Percentiles rank a stretch among this genome's conserved stretches.
Evolutionary conservation across 2,329 filamentous ascomycete species (phyloP).

Genomic region (Coniochaeta sp.): DNA sequence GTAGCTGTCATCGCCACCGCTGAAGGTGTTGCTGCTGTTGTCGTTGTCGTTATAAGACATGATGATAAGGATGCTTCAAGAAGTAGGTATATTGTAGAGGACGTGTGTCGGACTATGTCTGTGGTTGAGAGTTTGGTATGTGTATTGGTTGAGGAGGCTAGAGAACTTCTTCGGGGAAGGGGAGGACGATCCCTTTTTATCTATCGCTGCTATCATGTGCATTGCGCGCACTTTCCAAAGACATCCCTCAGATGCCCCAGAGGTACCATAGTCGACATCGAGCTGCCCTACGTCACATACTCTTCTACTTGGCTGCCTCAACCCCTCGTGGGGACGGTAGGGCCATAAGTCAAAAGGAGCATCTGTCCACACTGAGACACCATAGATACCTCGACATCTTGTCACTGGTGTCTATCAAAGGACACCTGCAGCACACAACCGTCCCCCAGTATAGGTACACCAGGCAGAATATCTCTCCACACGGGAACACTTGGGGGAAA

Average conservation of each 20-base stretch:
- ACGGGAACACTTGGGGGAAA: too few species aligned
- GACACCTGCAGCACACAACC: neutral
- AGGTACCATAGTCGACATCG: neutral
- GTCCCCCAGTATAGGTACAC: neutral
- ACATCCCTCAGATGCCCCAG: neutral
- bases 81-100: neutral
- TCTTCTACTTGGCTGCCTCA: neutral
- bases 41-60: conserved; percentile 43
- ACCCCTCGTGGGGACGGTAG: too few species aligned
- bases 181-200: neutral
- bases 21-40: conserved; percentile 23
- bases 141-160: neutral
- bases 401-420: neutral
- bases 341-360: too few species aligned
- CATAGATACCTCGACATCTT: neutral
- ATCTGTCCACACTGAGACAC: neutral
- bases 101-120: neutral
- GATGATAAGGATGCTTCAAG: conserved; percentile 11
- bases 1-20: conserved; percentile 6
- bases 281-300: neutral
- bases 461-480: too few species aligned
- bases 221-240: neutral
- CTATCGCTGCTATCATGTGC: neutral
- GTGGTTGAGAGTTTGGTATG: neutral
- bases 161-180: neutral